Evolutionary conservation across 169 alveolate species (phyloP), one percentile per base, ranked within the genome.

Genomic region (Besnoitia besnoiti): DNA sequence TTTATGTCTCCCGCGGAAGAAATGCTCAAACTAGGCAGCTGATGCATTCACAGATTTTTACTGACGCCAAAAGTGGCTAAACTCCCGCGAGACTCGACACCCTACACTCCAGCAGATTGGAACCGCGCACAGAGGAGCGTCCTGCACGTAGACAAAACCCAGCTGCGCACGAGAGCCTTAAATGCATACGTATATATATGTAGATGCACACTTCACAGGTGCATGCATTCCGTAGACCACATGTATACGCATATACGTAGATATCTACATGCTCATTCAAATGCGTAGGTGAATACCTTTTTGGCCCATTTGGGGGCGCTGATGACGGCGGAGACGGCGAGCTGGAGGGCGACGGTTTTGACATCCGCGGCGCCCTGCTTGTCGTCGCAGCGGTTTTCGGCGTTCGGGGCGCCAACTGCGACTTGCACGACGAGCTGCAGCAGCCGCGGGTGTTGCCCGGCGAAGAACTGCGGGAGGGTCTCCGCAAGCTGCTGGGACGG

Each of bases 401-500:
- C 79, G 7, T 33, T 24, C 14, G 37, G 82, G 30, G 8, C 12
- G 67, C 67, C 67, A 5, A 55, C n/a, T 14, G 80, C 49, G 59
- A 77, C 37, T 51, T 10, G 40, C 35, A 77, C 55, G 40, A 35
- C 87, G 87, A 77, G 49, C 87, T 77, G 59, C 27, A 77, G 87
- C 27, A 77, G 49, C 5, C 19, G 61, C 59, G 40, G 50, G 55
- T 77, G 87, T 14, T 77, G 87, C 40, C 40, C 55, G 50, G 37
- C 40, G 47, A 40, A 77, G 55, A 77, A 77, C 59, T 77, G n/a
- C 35, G 87, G 87, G 19, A 21, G 30, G 0, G 87, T 7, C 21
- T 77, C 59, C 7, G 87, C 87, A 42, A 77, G 87, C 47, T 77
- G 87, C 59, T 77, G 61, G 8, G 87, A 2, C 10, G 55, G 14